A percentile compares a stretch with the other conserved stretches of the same genome.
Conservation (phyloP, 2,329 filamentous ascomycete species). For the Onygenales sp. region DNA sequence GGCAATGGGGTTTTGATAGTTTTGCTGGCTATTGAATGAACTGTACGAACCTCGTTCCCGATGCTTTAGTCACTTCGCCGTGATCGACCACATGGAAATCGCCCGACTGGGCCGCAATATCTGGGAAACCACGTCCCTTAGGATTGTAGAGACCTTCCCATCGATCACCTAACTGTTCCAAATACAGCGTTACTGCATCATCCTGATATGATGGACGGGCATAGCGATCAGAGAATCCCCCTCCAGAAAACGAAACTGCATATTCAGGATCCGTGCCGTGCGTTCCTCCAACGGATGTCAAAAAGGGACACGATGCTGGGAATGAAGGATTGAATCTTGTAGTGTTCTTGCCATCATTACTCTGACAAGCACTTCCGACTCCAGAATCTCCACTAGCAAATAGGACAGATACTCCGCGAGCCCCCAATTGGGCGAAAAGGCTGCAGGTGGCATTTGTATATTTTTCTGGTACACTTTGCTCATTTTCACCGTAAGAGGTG, state of each 20-base stretch:
- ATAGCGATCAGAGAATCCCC: slow-evolving; percentile 42
- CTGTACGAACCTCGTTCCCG: slow-evolving; percentile 35
- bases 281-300: slow-evolving; percentile 55
- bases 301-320: slow-evolving; percentile 51
- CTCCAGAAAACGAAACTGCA: slow-evolving; percentile 43
- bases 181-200: slow-evolving; percentile 34
- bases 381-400: slow-evolving; percentile 55
- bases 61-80: slow-evolving; percentile 27
- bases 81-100: slow-evolving; percentile 32
- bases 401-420: slow-evolving; percentile 58
- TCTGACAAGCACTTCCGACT: slow-evolving; percentile 44
- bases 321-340: slow-evolving; percentile 45
- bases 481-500: slow-evolving; percentile 61
- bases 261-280: slow-evolving; percentile 43
- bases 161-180: slow-evolving; percentile 30
- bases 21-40: background rate
- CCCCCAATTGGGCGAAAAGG: slow-evolving; percentile 55
- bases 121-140: slow-evolving; percentile 51
- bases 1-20: background rate
- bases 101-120: slow-evolving; percentile 49
- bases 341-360: slow-evolving; percentile 45
- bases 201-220: slow-evolving; percentile 38
- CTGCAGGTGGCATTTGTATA: slow-evolving; percentile 55
- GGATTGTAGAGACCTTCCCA: slow-evolving; percentile 40
- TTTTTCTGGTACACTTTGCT: slow-evolving; percentile 49